Percentiles rank a stretch among this genome's conserved stretches.
These are phyloP conservation scores for Acanthamoeba lenticulata DNA, from an alignment of 208 protist genomes.

Conservation along the genomic window DNA sequence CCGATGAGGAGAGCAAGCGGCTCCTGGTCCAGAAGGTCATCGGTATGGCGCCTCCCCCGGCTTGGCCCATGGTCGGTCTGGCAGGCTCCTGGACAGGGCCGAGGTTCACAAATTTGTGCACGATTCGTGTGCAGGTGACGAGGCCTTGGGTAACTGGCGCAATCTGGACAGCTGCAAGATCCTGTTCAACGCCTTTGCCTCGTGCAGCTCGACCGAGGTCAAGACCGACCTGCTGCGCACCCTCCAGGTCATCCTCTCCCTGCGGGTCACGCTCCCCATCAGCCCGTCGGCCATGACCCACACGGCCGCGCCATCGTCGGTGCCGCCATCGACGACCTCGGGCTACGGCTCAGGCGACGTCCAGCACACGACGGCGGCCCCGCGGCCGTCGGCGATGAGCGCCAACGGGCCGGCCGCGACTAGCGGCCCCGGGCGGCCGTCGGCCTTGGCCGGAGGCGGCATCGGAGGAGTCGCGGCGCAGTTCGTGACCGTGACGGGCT, in stretches of 20 bases:
- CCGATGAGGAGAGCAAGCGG: not conserved
- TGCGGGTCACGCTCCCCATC: slow-evolving; percentile 11
- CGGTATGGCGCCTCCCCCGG: not conserved
- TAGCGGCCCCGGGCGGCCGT: too few species aligned
- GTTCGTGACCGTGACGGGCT: slow-evolving; percentile 47
- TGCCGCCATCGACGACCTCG: not conserved
- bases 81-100: not conserved
- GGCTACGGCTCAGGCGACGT: not conserved
- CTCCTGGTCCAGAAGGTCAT: not conserved
- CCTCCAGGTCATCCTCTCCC: slow-evolving; percentile 30
- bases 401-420: too few species aligned
- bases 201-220: slow-evolving; percentile 18
- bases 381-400: too few species aligned
- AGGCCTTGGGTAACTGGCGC: not conserved
- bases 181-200: slow-evolving; percentile 32
- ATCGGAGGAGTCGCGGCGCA: too few species aligned
- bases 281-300: not conserved
- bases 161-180: slow-evolving; percentile 60
- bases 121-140: not conserved
- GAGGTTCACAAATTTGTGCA: not conserved
- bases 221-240: slow-evolving; percentile 35
- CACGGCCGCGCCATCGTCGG: not conserved
- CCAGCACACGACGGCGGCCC: not conserved
- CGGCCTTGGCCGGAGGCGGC: too few species aligned
- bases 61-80: not conserved